phyloP scores from a whole-genome alignment of 2,329 filamentous ascomycete genomes.

The Talaromyces funiculosus region DNA sequence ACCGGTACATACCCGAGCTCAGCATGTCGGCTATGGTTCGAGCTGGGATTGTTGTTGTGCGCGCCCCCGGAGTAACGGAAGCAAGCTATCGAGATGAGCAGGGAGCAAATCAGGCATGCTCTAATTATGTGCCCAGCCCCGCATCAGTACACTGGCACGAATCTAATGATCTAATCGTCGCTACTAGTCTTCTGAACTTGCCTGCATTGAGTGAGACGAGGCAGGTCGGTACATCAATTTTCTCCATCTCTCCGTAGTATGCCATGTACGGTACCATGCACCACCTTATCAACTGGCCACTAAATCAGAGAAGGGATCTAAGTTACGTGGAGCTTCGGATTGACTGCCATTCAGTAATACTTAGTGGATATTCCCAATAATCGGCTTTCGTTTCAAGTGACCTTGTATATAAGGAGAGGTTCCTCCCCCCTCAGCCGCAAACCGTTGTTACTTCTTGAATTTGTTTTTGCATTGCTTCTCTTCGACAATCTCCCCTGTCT shows the following conservation, averaged over 20 bases:
- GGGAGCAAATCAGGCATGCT: not conserved
- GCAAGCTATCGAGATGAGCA: constrained; percentile 2
- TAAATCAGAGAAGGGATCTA: not conserved
- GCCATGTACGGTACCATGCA: not conserved
- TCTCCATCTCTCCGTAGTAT: not conserved
- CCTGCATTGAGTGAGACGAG: not conserved
- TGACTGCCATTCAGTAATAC: not conserved
- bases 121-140: not conserved
- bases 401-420: not conserved
- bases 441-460: not conserved
- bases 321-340: not conserved
- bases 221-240: not conserved
- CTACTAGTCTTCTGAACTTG: not conserved
- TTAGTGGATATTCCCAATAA: not conserved
- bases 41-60: not conserved
- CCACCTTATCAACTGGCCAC: not conserved
- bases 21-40: not conserved
- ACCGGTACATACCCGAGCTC: not conserved
- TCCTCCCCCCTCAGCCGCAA: not conserved
- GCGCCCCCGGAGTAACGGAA: constrained; percentile 8
- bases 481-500: not conserved
- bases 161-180: not conserved
- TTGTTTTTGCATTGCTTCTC: not conserved
- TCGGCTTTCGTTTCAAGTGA: not conserved
- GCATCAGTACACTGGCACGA: not conserved